Evolutionary conservation across 148 eudicot genomes (phyloP).

Genomic region (Pharnaceum exiguum): DNA sequence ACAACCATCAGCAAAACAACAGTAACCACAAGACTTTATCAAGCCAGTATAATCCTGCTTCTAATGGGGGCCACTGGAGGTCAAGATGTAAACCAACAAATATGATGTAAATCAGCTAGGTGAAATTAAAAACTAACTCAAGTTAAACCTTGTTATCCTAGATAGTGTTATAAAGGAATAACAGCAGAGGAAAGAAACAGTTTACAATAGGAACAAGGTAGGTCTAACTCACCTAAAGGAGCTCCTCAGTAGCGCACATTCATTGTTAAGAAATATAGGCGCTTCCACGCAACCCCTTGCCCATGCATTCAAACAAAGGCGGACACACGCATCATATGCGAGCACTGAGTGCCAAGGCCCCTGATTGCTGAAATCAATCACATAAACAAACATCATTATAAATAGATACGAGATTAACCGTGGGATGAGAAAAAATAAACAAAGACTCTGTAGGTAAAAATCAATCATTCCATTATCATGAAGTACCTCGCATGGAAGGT

Average conservation of each 20-base stretch:
- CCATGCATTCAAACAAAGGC: constrained; percentile 98
- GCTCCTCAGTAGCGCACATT: constrained; percentile 69
- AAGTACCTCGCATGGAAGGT: constrained; percentile 92
- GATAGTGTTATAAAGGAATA: neutral
- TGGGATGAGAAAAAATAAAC: neutral
- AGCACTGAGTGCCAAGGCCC: constrained; percentile 88
- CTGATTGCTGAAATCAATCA: constrained; percentile 57
- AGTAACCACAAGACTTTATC: no score
- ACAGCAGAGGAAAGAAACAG: neutral
- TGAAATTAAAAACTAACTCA: no score
- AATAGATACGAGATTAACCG: neutral
- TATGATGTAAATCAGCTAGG: no score
- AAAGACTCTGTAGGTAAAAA: neutral
- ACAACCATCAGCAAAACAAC: no score
- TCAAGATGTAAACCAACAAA: no score
- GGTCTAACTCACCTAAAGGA: constrained; percentile 67
- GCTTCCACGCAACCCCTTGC: constrained; percentile 93
- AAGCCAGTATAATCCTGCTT: no score
- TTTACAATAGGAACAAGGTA: neutral
- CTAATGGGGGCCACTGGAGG: no score
- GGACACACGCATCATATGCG: constrained; percentile 93
- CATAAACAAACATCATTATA: neutral
- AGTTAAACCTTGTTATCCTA: neutral
- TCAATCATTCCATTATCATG: neutral
- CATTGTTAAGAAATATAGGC: constrained; percentile 83